phyloP scores from a whole-genome alignment of 2,329 filamentous ascomycete species.

The Alternaria viburni region DNA sequence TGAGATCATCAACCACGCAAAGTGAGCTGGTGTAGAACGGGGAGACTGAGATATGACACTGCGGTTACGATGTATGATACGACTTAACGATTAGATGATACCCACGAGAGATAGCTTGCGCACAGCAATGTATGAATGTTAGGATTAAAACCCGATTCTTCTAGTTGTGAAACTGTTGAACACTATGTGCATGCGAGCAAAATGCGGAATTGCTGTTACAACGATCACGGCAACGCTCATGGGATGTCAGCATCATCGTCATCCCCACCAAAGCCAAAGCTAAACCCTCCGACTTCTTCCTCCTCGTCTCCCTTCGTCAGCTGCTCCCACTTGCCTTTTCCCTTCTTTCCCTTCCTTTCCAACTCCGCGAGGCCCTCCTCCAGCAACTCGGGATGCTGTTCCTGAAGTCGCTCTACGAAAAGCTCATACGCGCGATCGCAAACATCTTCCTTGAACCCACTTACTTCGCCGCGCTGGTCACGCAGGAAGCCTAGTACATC shows the following conservation, averaged over 20 bases:
- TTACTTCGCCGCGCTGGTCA: slow-evolving; percentile 84
- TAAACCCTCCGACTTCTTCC: slow-evolving; percentile 58
- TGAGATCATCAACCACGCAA: slow-evolving; percentile 87
- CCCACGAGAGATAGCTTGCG: not conserved
- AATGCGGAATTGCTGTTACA: not conserved
- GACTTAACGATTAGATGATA: slow-evolving; percentile 13
- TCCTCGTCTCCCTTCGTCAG: slow-evolving; percentile 66
- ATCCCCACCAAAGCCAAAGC: slow-evolving; percentile 66
- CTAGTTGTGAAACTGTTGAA: not conserved
- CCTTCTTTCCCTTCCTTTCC: slow-evolving; percentile 71
- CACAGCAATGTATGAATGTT: not conserved
- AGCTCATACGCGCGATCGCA: slow-evolving; percentile 71
- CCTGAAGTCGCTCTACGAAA: slow-evolving; percentile 73
- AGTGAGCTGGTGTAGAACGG: slow-evolving; percentile 52
- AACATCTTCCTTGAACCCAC: slow-evolving; percentile 78
- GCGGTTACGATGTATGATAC: slow-evolving; percentile 15
- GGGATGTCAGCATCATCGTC: slow-evolving; percentile 53
- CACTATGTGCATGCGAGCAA: not conserved
- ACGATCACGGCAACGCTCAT: slow-evolving; percentile 14
- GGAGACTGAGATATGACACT: not conserved
- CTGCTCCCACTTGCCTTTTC: slow-evolving; percentile 78
- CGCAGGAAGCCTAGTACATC: slow-evolving; percentile 81
- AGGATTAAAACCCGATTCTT: not conserved
- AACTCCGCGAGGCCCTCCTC: slow-evolving; percentile 69
- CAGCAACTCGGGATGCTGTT: slow-evolving; percentile 68